Evolutionary conservation across 345 rosid species (phyloP).

Genomic region (Murraya paniculata): DNA sequence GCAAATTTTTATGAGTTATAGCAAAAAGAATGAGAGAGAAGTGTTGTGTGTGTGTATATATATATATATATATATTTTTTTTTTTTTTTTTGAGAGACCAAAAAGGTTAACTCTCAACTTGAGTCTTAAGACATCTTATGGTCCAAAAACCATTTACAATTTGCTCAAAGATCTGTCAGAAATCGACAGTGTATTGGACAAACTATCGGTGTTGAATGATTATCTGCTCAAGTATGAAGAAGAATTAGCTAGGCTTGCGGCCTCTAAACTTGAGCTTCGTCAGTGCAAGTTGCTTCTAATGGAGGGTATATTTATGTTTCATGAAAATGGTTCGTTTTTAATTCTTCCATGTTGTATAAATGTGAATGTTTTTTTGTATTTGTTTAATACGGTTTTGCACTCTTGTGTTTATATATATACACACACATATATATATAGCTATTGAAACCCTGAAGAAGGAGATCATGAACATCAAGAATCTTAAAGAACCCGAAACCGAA

Average conservation of each 20-base stretch:
- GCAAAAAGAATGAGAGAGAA: background rate
- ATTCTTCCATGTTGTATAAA: no score
- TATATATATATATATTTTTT: no score
- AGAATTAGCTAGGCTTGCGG: slow-evolving; percentile 13
- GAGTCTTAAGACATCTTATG: slow-evolving; percentile 20
- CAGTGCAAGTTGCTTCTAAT: slow-evolving; percentile 18
- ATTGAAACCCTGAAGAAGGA: slow-evolving; percentile 20
- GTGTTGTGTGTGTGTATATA: no score
- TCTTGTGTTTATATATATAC: no score
- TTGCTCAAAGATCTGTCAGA: slow-evolving; percentile 20
- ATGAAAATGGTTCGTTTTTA: background rate
- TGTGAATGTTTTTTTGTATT: background rate
- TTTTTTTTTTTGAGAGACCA: background rate
- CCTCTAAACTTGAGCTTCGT: slow-evolving; percentile 11
- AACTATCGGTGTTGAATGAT: slow-evolving; percentile 15
- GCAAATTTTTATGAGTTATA: background rate
- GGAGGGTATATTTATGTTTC: slow-evolving; percentile 13
- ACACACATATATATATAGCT: slow-evolving; percentile 19
- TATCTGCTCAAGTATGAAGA: slow-evolving; percentile 18
- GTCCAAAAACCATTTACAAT: slow-evolving; percentile 4
- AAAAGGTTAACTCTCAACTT: slow-evolving; percentile 4
- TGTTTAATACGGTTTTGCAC: background rate
- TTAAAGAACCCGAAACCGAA: background rate
- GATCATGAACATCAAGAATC: slow-evolving; percentile 7
- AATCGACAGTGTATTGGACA: background rate